These are phyloP conservation scores for Phialophora macrospora DNA, from an alignment of 2,329 filamentous ascomycete species.

Conservation along the genomic window DNA sequence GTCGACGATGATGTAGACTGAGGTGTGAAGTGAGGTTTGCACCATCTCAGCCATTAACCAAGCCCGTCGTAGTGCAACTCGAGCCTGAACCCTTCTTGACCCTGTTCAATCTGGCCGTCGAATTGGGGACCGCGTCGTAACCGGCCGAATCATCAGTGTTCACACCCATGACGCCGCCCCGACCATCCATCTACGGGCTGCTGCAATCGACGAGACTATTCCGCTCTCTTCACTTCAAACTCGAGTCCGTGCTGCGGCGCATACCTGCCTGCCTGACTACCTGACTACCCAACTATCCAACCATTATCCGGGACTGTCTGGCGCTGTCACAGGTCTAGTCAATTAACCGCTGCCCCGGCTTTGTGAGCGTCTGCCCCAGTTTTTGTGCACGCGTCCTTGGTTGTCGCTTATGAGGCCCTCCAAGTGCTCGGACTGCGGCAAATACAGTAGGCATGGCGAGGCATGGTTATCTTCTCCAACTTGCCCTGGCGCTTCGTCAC, in stretches of 20 bases:
- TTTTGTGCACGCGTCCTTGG: slow-evolving; percentile 14
- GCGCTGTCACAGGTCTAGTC: slow-evolving; percentile 1
- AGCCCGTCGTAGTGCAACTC: slow-evolving; percentile 19
- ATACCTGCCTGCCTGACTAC: background rate
- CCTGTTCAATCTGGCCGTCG: slow-evolving; percentile 1
- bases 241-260: background rate
- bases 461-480: background rate
- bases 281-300: background rate
- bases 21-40: slow-evolving; percentile 27
- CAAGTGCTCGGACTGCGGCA: slow-evolving; percentile 5
- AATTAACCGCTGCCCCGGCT: slow-evolving; percentile 11
- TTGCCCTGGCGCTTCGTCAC: slow-evolving; percentile 12
- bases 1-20: slow-evolving; percentile 24
- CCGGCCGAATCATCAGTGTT: slow-evolving; percentile 8
- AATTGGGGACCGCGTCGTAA: slow-evolving; percentile 6
- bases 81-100: slow-evolving; percentile 9
- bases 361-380: slow-evolving; percentile 9
- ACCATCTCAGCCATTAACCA: slow-evolving; percentile 19
- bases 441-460: slow-evolving; percentile 1
- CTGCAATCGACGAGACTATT: background rate
- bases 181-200: background rate
- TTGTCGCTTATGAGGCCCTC: slow-evolving; percentile 20
- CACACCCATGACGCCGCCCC: background rate
- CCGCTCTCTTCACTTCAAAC: background rate
- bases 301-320: background rate